Evolutionary conservation across 1,284 basidiomycete genomes (phyloP).

Genomic region (Mycosarcoma mackinlayi): DNA sequence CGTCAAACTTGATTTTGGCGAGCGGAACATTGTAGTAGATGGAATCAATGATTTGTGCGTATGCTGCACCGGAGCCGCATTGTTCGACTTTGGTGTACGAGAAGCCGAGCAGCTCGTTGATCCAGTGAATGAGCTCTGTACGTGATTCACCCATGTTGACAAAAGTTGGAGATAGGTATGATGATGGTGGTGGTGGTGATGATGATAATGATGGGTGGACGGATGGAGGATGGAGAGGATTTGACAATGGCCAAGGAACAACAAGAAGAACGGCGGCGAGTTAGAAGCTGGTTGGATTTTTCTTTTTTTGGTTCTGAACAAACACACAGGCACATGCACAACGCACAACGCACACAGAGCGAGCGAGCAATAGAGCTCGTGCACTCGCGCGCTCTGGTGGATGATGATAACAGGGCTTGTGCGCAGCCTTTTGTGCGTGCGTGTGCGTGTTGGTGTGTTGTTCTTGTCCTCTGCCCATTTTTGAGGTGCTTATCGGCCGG

Average conservation of each 20-base stretch:
- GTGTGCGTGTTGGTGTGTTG: slow-evolving; percentile 15
- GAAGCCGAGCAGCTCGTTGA: slow-evolving; percentile 90
- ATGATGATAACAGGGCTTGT: background rate
- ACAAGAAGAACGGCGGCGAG: no score
- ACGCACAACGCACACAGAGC: no score
- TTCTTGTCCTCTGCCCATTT: slow-evolving; percentile 4
- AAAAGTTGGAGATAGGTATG: background rate
- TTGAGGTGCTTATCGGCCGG: slow-evolving; percentile 17
- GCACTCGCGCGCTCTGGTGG: background rate
- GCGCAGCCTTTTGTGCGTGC: slow-evolving; percentile 1
- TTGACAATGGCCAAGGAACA: no score
- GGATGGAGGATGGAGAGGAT: background rate
- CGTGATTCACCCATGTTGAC: slow-evolving; percentile 70
- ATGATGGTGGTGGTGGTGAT: background rate
- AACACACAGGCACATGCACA: no score
- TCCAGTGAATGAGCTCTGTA: slow-evolving; percentile 89
- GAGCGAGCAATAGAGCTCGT: no score
- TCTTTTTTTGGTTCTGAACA: no score
- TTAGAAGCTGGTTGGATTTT: no score
- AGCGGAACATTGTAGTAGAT: slow-evolving; percentile 75
- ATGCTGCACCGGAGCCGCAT: slow-evolving; percentile 75
- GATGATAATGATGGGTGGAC: background rate
- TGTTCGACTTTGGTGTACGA: slow-evolving; percentile 87
- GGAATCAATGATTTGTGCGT: slow-evolving; percentile 80
- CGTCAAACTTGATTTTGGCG: slow-evolving; percentile 61